These are phyloP conservation scores for Saccharomyces hybrid DNA, from an alignment of 1,139 yeast genomes.

Conservation along the genomic window DNA sequence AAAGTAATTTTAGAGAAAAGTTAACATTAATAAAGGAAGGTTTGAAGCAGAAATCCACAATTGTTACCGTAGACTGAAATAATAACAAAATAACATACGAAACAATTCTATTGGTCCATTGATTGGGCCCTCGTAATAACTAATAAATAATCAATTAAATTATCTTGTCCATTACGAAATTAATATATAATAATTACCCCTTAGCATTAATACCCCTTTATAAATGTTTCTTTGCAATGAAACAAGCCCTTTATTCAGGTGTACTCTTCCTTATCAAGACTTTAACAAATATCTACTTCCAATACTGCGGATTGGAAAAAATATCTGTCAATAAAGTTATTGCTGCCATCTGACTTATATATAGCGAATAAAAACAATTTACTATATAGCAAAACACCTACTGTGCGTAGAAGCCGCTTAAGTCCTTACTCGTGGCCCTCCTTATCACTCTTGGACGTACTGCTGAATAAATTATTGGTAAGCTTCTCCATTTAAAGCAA, in stretches of 20 bases:
- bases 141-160: background rate
- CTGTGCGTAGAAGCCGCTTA: background rate
- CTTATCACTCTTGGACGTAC: background rate
- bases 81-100: background rate
- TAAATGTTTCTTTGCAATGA: background rate
- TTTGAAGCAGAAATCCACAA: conserved; percentile 30
- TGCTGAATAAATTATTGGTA: background rate
- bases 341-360: background rate
- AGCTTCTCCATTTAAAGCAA: background rate
- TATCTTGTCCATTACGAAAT: background rate
- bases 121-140: background rate
- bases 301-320: background rate
- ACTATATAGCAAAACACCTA: background rate
- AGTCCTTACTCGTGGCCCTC: background rate
- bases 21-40: conserved; percentile 29
- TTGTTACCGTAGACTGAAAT: conserved; percentile 22
- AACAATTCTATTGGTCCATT: background rate
- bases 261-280: background rate
- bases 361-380: background rate
- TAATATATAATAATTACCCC: background rate
- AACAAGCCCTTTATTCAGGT: background rate
- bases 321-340: background rate
- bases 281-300: background rate
- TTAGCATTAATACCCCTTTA: background rate
- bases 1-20: conserved; percentile 42